Evolutionary conservation across 805 yeast genomes (phyloP).

Genomic region (Lipomyces chichibuensis): DNA sequence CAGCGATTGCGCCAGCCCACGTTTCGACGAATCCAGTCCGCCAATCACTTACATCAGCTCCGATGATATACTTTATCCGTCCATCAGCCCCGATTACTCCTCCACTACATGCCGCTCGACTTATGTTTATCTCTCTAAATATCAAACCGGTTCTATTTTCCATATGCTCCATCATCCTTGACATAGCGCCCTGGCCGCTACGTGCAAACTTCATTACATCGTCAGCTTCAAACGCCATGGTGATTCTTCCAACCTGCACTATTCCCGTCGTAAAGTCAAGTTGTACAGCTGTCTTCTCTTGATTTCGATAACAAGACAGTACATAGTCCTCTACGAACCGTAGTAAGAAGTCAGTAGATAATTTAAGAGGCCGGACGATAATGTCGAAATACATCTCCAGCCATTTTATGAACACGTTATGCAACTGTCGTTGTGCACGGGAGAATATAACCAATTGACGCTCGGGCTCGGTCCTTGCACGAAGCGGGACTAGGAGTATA

Average conservation of each 20-base stretch:
- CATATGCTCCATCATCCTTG: slow-evolving; percentile 11
- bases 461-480: background rate
- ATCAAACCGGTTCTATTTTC: slow-evolving; percentile 15
- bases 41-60: slow-evolving; percentile 3
- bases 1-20: slow-evolving; percentile 10
- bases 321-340: slow-evolving; percentile 21
- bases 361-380: slow-evolving; percentile 6
- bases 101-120: slow-evolving; percentile 16
- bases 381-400: slow-evolving; percentile 24
- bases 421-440: slow-evolving; percentile 17
- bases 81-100: slow-evolving; percentile 23
- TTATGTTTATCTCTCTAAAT: background rate
- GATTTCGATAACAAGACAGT: background rate
- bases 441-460: slow-evolving; percentile 9
- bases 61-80: slow-evolving; percentile 14
- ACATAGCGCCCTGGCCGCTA: background rate
- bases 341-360: slow-evolving; percentile 7
- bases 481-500: slow-evolving; percentile 4
- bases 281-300: slow-evolving; percentile 3
- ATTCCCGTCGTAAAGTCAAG: slow-evolving; percentile 20
- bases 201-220: slow-evolving; percentile 12
- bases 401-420: slow-evolving; percentile 18
- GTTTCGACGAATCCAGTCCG: slow-evolving; percentile 2
- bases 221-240: slow-evolving; percentile 15
- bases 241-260: slow-evolving; percentile 6